Conservation (phyloP, 352 stramenopile genomes). For the Stephanocyclus meneghinianus region DNA sequence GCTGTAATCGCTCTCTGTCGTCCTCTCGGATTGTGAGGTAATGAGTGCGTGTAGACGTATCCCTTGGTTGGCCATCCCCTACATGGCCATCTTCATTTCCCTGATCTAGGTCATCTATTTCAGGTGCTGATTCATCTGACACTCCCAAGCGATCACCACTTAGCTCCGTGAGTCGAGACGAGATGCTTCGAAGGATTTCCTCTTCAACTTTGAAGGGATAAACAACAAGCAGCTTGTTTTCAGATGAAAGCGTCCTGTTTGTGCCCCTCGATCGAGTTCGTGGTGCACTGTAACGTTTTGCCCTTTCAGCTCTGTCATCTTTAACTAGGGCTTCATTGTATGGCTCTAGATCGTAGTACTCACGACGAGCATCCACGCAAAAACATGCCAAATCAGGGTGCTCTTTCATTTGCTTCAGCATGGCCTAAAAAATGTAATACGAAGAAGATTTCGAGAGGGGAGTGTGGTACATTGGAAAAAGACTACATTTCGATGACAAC, state of each 20-base stretch:
- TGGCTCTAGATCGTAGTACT: slow-evolving; percentile 33
- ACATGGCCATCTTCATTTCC: not conserved
- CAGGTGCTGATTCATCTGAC: slow-evolving; percentile 1
- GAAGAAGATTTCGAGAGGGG: not conserved
- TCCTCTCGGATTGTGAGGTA: slow-evolving; percentile 84
- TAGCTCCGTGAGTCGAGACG: slow-evolving; percentile 41
- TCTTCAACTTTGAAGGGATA: slow-evolving; percentile 61
- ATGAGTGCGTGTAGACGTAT: slow-evolving; percentile 43
- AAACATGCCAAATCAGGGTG: slow-evolving; percentile 12
- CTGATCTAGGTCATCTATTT: not conserved
- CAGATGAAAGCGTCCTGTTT: slow-evolving; percentile 25
- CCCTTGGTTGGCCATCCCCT: not conserved
- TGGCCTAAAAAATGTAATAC: slow-evolving; percentile 9
- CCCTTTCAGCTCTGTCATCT: slow-evolving; percentile 41
- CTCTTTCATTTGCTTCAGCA: slow-evolving; percentile 34
- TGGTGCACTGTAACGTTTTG: slow-evolving; percentile 19
- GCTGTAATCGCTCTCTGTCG: slow-evolving; percentile 87
- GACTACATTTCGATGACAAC: not conserved
- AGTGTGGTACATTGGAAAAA: not conserved
- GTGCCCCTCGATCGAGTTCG: slow-evolving; percentile 29
- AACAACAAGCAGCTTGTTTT: slow-evolving; percentile 53
- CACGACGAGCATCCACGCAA: slow-evolving; percentile 21
- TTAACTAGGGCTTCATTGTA: slow-evolving; percentile 49
- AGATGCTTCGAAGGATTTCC: slow-evolving; percentile 23
- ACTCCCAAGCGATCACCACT: slow-evolving; percentile 36